Evolutionary conservation across 1,284 basidiomycete species (phyloP).

Genomic region (Malassezia furfur): DNA sequence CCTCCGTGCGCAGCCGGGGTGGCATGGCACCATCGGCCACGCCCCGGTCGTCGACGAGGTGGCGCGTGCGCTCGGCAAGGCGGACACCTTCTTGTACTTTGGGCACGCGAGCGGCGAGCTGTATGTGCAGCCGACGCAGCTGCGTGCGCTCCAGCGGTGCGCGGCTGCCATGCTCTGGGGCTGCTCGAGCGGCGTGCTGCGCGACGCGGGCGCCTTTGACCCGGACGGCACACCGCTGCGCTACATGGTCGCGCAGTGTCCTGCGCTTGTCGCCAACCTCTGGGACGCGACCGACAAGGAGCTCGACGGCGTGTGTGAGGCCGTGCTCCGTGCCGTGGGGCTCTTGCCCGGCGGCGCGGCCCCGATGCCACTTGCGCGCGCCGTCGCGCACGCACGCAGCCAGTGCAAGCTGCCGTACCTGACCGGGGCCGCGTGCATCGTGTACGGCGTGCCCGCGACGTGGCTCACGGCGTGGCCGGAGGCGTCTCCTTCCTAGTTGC

Average conservation of each 20-base stretch:
- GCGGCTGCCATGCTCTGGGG: constrained; percentile 97
- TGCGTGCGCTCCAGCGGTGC: constrained; percentile 67
- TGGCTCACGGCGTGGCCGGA: constrained; percentile 12
- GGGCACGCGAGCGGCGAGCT: constrained; percentile 94
- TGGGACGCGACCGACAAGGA: constrained; percentile 99
- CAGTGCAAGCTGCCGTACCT: constrained; percentile 81
- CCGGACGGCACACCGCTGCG: constrained; percentile 79
- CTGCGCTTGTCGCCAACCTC: constrained; percentile 80
- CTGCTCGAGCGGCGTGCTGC: constrained; percentile 81
- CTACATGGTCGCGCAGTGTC: constrained; percentile 92
- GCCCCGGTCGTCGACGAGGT: constrained; percentile 50
- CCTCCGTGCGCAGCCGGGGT: constrained; percentile 54
- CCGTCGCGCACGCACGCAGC: constrained; percentile 68
- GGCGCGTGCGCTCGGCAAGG: constrained; percentile 23
- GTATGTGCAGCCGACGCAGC: constrained; percentile 69
- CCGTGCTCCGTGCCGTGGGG: constrained; percentile 67
- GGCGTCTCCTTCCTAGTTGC: too few species aligned
- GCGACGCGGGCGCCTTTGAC: constrained; percentile 87
- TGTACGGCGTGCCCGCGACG: constrained; percentile 74
- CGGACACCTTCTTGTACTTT: constrained; percentile 60
- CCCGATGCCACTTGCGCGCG: constrained; percentile 58
- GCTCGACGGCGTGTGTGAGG: constrained; percentile 80
- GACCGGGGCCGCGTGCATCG: constrained; percentile 87
- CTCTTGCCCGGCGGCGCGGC: constrained; percentile 50
- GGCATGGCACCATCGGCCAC: constrained; percentile 71